These are phyloP conservation scores for Eucalyptus curtisii DNA, from an alignment of 345 rosid genomes.

Conservation along the genomic window DNA sequence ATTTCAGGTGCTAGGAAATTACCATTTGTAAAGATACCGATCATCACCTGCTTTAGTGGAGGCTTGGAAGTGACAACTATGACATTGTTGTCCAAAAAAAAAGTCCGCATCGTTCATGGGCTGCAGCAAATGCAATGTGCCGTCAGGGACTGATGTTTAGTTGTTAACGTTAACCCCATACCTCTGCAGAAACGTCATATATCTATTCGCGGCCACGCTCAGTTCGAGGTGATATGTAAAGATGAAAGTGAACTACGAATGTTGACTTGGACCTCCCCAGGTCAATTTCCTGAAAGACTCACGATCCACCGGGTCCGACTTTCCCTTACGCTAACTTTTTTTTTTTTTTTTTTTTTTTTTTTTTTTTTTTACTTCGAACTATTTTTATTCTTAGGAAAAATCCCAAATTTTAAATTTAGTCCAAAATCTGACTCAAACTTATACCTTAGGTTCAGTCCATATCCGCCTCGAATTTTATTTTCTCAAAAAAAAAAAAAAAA, in stretches of 20 bases:
- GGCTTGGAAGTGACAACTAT: not conserved
- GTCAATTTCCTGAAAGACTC: no score
- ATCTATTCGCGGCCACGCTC: not conserved
- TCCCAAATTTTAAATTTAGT: no score
- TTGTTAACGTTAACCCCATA: not conserved
- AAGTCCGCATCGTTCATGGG: not conserved
- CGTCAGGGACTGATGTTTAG: not conserved
- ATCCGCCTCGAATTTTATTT: fast-evolving
- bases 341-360: no score
- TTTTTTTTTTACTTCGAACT: fast-evolving
- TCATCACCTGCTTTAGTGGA: not conserved
- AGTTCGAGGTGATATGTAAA: not conserved
- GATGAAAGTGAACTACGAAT: not conserved
- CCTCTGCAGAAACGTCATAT: not conserved
- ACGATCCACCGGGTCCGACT: no score
- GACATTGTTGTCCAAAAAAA: not conserved
- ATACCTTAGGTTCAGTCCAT: fast-evolving
- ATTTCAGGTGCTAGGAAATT: not conserved
- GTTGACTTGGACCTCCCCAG: not conserved
- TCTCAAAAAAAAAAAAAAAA: no score
- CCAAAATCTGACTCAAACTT: fast-evolving
- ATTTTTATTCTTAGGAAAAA: fast-evolving
- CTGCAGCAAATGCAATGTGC: not conserved
- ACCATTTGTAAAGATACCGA: not conserved
- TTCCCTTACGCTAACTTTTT: no score